Conservation (phyloP, 768 basidiomycete species). For the Lactarius sp. region DNA sequence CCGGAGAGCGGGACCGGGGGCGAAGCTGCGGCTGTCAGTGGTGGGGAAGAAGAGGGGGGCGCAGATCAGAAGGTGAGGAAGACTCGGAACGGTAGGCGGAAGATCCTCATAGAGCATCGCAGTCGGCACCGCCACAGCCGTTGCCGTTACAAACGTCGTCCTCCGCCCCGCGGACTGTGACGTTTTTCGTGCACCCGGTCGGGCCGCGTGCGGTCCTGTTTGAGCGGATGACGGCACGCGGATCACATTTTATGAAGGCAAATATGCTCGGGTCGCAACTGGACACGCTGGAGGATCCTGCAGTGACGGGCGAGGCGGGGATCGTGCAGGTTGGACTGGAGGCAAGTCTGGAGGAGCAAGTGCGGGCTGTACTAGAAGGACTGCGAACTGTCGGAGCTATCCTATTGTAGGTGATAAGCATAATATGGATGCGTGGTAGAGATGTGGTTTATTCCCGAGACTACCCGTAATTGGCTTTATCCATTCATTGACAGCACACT, state of each 20-base stretch:
- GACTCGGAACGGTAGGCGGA: constrained; percentile 25
- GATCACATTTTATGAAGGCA: constrained; percentile 82
- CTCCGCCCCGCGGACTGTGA: constrained; percentile 29
- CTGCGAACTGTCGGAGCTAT: constrained; percentile 30
- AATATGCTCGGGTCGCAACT: constrained; percentile 79
- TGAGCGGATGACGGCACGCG: constrained; percentile 58
- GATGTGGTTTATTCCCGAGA: neutral
- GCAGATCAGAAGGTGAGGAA: too few species aligned
- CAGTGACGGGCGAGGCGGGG: constrained; percentile 48
- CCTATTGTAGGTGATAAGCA: neutral
- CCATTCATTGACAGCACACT: neutral
- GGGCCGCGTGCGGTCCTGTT: constrained; percentile 51
- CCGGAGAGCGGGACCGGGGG: neutral
- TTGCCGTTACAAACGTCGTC: neutral
- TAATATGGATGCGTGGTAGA: neutral
- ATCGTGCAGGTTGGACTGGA: constrained; percentile 60
- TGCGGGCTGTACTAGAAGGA: constrained; percentile 41
- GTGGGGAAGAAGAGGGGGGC: neutral
- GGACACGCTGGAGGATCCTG: constrained; percentile 62
- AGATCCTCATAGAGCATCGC: constrained; percentile 29
- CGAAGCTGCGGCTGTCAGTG: neutral
- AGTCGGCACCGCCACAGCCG: constrained; percentile 30
- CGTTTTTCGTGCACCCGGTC: constrained; percentile 78
- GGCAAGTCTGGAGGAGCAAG: constrained; percentile 52
- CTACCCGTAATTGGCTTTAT: neutral